Evolutionary conservation across 75 land plant species (phyloP), one percentile per base, ranked within the genome.

Genomic region (Adiantum capillusveneris): DNA sequence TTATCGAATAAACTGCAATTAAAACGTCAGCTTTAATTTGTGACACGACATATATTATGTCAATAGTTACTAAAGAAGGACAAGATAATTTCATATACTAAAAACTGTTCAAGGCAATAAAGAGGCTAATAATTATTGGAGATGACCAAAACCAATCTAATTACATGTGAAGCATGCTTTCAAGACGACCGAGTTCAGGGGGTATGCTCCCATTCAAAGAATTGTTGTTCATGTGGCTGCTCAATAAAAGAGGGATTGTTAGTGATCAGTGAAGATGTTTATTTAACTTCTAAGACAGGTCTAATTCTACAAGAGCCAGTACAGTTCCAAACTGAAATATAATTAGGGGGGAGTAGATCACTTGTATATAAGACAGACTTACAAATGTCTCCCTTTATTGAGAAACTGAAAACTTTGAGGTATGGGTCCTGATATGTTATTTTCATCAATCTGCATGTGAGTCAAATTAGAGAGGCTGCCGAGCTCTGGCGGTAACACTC

Each of bases 141-240:
- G 2, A 6, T 46, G 13, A 6, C 5, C 14, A 6, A 6, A 21
- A 21, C 2, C 50, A 46, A 21, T 2, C 5, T 2, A n/a, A 86
- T 75, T 45, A 86, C 90, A 86, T 30, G 63, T 86, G 90, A 45
- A 71, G 17, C 42, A 82, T 63, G n/a, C 25, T 58, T 26, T 81
- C 69, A 56, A 80, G 48, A 46, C 56, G 57, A 36, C 76, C 81
- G 25, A 87, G 60, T 66, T 83, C 86, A 22, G 64, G 31, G 30
- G 90, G 90, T 63, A 87, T 74, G 46, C 64, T 65, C 37, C 90
- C 90, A 52, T 75, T 83, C 13, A 87, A 28, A 43, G 84, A 82
- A 43, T 87, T 87, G 42, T 87, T 80, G 71, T 87, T 87, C 84
- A 87, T 67, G 62, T 87, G 90, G 61, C 90, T 87, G 84, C 49